Conservation (phyloP, 768 basidiomycete species). For the Lepiota subincarnata region DNA sequence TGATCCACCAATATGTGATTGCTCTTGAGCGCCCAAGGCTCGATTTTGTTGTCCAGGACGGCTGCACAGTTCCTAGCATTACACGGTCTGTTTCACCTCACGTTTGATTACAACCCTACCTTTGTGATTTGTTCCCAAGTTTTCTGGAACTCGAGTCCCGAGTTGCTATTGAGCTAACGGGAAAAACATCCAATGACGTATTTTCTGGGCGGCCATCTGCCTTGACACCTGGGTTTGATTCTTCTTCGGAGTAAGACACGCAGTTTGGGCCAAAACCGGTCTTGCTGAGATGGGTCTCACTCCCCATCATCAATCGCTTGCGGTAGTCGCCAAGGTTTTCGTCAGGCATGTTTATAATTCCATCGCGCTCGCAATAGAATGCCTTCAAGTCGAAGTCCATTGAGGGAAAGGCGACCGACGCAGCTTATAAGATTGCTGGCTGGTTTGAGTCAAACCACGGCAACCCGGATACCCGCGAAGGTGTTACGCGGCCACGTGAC, state of each 20-base stretch:
- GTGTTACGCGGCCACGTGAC: constrained; percentile 12
- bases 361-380: constrained; percentile 55
- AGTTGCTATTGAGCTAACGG: no score
- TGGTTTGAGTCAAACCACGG: constrained; percentile 10
- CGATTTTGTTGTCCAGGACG: no score
- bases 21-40: no score
- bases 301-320: constrained; percentile 21
- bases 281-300: constrained; percentile 5
- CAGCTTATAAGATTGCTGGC: constrained; percentile 1
- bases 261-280: neutral
- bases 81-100: no score
- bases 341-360: constrained; percentile 48
- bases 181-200: neutral
- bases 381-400: constrained; percentile 34
- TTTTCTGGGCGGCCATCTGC: neutral
- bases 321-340: constrained; percentile 49
- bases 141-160: no score
- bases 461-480: constrained; percentile 9
- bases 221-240: neutral
- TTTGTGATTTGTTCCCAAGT: no score
- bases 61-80: no score
- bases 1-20: no score
- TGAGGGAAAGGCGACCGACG: neutral
- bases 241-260: neutral
- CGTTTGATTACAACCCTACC: no score